Evolutionary conservation across 495 filamentous ascomycete species (phyloP), one percentile per base, ranked within the genome.

Genomic region (Neurospora sp.): DNA sequence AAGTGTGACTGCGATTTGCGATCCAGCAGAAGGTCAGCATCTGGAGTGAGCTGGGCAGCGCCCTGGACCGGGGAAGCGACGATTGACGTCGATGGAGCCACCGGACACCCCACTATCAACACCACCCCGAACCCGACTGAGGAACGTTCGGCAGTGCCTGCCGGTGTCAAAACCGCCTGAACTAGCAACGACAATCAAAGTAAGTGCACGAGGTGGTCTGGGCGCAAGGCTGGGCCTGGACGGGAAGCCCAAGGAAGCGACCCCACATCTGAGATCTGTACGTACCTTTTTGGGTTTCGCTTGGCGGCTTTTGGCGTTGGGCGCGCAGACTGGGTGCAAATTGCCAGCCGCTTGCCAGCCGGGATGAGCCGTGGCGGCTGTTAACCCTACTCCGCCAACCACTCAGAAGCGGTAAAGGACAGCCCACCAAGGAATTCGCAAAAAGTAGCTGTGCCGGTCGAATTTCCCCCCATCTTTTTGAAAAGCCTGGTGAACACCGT

Each of bases 341-440:
- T 15, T 66, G 54, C 54, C 54, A 66, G 28, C 54, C 54, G 54
- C 54, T 66, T 66, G 54, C 54, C 54, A 66, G 54, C 54, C 54
- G 54, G 54, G 54, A 66, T 66, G 28, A 31, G 54, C 54, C 28
- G 54, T 79, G 77, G 76, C 38, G 19, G 54, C 62, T 37, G 48
- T 48, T 77, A 81, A 80, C 79, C 79, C 79, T 81, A 81, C 79
- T 78, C 78, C 76, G 74, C 79, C 70, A 70, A 36, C 42, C 40
- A 59, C 66, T 70, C 73, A 69, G 70, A 77, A 74, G 42, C 40
- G 72, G 73, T 36, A 36, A 62, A 79, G 70, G 71, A 34, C 74
- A 78, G 77, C 78, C 78, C 79, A 81, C 79, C 78, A 81, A 76
- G 54, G 76, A 76, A 78, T 79, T 80, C 76, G 76, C 78, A 81